These are phyloP conservation scores for Tylopilus sp. DNA, from an alignment of 1,284 basidiomycete species.

Conservation along the genomic window DNA sequence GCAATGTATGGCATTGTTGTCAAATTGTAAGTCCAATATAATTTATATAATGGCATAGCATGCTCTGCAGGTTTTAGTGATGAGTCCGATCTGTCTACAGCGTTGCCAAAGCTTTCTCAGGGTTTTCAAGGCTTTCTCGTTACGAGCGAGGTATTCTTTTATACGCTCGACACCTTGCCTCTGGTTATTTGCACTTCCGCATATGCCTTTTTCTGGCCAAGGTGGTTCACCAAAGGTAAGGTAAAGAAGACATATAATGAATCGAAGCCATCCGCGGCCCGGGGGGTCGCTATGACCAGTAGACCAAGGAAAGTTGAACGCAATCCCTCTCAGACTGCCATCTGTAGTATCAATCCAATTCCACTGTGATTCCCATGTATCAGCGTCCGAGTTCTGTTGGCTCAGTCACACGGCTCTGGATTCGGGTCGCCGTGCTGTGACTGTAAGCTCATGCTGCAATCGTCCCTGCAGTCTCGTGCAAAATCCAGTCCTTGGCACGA, in stretches of 20 bases:
- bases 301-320: not conserved
- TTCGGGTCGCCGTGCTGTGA: not conserved
- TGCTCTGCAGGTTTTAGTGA: no score
- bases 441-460: not conserved
- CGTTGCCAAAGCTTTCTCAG: slow-evolving; percentile 63
- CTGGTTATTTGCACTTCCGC: slow-evolving; percentile 56
- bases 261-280: not conserved
- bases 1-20: no score
- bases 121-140: slow-evolving; percentile 61
- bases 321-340: not conserved
- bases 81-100: slow-evolving; percentile 67
- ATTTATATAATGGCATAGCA: no score
- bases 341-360: not conserved
- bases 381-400: not conserved
- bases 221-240: slow-evolving; percentile 42
- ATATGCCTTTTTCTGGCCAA: slow-evolving; percentile 60
- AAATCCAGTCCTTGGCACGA: no score
- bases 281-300: not conserved
- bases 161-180: slow-evolving; percentile 63
- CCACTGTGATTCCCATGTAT: not conserved
- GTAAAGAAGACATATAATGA: not conserved
- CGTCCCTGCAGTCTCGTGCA: no score
- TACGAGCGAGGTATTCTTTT: slow-evolving; percentile 62
- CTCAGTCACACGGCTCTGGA: not conserved
- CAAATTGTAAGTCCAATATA: no score